Conservation (phyloP, 768 basidiomycete genomes). For the Hortiboletus flavorubellus region DNA sequence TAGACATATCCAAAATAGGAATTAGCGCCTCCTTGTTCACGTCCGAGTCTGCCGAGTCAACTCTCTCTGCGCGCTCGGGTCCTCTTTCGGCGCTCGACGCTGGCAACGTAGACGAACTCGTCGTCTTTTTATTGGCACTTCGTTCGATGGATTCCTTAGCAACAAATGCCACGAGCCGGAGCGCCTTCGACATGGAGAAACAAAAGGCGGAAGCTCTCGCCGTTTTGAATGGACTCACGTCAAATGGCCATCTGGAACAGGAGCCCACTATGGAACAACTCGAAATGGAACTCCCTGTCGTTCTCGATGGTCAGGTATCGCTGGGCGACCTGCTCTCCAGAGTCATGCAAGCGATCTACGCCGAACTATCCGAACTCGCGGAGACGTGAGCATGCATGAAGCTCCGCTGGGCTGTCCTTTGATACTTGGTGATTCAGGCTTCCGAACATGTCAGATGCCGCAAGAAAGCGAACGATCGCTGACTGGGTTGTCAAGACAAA, state of each 20-base stretch:
- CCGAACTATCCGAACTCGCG: conserved; percentile 76
- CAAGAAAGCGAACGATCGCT: conserved; percentile 75
- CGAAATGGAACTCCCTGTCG: conserved; percentile 70
- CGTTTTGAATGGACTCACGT: conserved; percentile 26
- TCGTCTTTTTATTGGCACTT: not conserved
- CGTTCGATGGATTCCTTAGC: conserved; percentile 15
- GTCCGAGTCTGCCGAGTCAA: conserved; percentile 14
- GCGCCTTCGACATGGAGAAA: conserved; percentile 24
- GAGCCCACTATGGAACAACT: conserved; percentile 52
- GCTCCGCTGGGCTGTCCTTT: not conserved
- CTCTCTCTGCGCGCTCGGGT: not conserved
- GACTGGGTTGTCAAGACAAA: conserved; percentile 91
- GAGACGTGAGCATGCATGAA: conserved; percentile 64
- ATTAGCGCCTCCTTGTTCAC: conserved; percentile 12
- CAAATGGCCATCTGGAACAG: conserved; percentile 36
- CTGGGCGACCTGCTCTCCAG: conserved; percentile 74
- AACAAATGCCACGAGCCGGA: conserved; percentile 13
- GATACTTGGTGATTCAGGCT: conserved; percentile 40
- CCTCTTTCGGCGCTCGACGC: not conserved
- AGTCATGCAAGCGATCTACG: conserved; percentile 75
- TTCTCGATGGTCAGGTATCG: conserved; percentile 69
- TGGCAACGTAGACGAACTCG: conserved; percentile 1
- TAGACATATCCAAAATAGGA: conserved; percentile 12
- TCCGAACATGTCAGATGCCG: conserved; percentile 79
- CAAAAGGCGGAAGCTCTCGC: conserved; percentile 31